Base-by-base conservation (phyloP, 176 grass and related monocot genomes). In the Paspalum notatum region DNA sequence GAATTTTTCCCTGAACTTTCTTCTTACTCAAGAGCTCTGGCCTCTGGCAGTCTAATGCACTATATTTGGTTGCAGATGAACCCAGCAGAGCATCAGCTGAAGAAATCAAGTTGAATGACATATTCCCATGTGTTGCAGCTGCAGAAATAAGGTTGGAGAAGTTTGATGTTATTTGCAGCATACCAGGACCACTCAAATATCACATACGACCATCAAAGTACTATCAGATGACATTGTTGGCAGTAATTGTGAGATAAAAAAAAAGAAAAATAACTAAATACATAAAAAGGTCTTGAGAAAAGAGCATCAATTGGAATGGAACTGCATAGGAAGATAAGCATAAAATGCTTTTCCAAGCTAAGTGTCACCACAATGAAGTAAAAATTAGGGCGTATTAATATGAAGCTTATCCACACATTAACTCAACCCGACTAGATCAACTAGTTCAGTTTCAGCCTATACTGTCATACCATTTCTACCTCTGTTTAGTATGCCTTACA, bases 61-160 rank as follows among this genome's bases (percentile, higher is more conserved):
- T 95, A 82, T 93, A 99, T 78, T 95, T 99, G 45, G 88, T 85
- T 44, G 84, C 56, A 42, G 96, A 95, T 37, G 89, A 89, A 85
- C 93, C 92, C 16, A 99, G 54, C 18, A 95, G 57, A 75, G 88
- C 93, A 93, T 99, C 90, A 72, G 89, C 87, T 38, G 93, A 93
- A 68, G 93, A 95, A 86, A 99, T 88, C 50, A 99, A 10, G 76
- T 40, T 68, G 42, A 89, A 95, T 80, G 93, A 86, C 82, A 51
- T 91, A 62, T 99, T 99, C n/a, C 88, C 90, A 84, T 93, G 87
- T 69, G 96, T 99, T 44, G 96, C 85, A 85, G 96, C 96, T 99
- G 83, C 39, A 82, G 32, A 32, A 32, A 32, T 32, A 2, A 32
- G 32, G 32, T 32, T 32, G 32, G 32, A 32, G 32, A 32, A 32